These are phyloP conservation scores for Fennellomyces sp. DNA, from an alignment of 371 early-diverging fungal species.

Conservation along the genomic window DNA sequence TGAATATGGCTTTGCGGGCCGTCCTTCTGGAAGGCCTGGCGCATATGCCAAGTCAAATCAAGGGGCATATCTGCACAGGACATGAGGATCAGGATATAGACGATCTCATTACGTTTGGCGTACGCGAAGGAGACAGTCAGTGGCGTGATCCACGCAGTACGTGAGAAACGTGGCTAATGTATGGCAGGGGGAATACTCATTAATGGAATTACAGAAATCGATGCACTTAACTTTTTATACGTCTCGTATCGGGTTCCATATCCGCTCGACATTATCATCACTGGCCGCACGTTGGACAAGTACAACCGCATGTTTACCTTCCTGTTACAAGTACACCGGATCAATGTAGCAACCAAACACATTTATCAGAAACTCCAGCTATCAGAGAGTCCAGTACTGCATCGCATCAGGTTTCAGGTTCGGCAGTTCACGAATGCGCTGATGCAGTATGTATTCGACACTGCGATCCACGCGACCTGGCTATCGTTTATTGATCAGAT, in stretches of 20 bases:
- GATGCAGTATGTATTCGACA: slow-evolving; percentile 44
- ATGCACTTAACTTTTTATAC: slow-evolving; percentile 58
- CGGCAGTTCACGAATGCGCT: slow-evolving; percentile 49
- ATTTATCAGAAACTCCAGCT: slow-evolving; percentile 22
- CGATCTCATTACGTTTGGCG: slow-evolving; percentile 43
- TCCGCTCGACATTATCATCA: slow-evolving; percentile 51
- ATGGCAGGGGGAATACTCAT: background rate
- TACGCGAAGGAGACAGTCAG: slow-evolving; percentile 26
- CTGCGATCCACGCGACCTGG: slow-evolving; percentile 50
- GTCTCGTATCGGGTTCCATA: slow-evolving; percentile 45
- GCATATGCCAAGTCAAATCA: slow-evolving; percentile 5
- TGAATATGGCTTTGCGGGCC: slow-evolving; percentile 43
- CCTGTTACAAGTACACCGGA: slow-evolving; percentile 40
- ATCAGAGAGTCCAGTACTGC: slow-evolving; percentile 6
- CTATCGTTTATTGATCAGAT: slow-evolving; percentile 26
- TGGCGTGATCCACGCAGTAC: slow-evolving; percentile 42
- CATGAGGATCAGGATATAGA: slow-evolving; percentile 25
- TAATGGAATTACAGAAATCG: slow-evolving; percentile 20
- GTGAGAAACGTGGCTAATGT: background rate
- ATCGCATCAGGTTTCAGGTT: slow-evolving; percentile 47
- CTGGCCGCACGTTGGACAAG: slow-evolving; percentile 37
- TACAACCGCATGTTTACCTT: slow-evolving; percentile 59
- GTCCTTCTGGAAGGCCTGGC: slow-evolving; percentile 39
- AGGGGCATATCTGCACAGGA: background rate
- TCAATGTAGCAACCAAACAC: slow-evolving; percentile 34